Evolutionary conservation across 2,329 filamentous ascomycete genomes (phyloP), one percentile per base, ranked within the genome.

Genomic region (Fusarium beomiforme): DNA sequence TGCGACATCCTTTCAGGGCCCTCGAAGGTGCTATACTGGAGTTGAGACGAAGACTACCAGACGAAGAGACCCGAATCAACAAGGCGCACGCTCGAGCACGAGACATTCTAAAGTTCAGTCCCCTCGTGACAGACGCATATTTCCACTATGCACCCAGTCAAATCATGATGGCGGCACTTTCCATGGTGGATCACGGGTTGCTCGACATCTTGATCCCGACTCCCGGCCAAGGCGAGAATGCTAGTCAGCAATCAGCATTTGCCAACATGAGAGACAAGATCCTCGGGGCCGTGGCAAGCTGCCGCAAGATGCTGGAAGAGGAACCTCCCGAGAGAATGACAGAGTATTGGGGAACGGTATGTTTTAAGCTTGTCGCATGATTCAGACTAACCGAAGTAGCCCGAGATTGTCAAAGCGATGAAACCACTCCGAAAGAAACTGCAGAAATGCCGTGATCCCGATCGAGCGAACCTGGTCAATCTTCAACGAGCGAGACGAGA

Each of bases 141-240:
- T 98, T 98, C 82, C 92, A 97, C 81, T 98, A 93, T 82, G 95
- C 95, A 0, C 96, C 96, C 0, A 92, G 93, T 26, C 96, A 99
- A 80, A 97, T 98, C 79, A 95, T 95, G 90, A 87, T 98, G 65
- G 91, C 93, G 0, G 90, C 95, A 0, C 82, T 98, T 31, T 85
- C 91, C 17, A 87, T 97, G 55, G 93, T 91, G 0, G 95, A 98
- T 78, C 82, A 85, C 42, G 88, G 86, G 1, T 82, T 96, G 34
- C 78, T 86, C 5, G 85, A 88, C 65, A 79, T 81, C 6, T 70
- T 89, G 46, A 76, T 89, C 16, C 80, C 83, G 3, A 78, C 81
- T 10, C 81, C 82, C 4, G 83, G 59, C 6, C 62, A 64, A 12
- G 80, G 79, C 43, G 74, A 76, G 1, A 72, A 79, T 36, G 71